Evolutionary conservation across 2,329 filamentous ascomycete species (phyloP), one percentile per base, ranked within the genome.

Genomic region (Xylariaceae sp.): DNA sequence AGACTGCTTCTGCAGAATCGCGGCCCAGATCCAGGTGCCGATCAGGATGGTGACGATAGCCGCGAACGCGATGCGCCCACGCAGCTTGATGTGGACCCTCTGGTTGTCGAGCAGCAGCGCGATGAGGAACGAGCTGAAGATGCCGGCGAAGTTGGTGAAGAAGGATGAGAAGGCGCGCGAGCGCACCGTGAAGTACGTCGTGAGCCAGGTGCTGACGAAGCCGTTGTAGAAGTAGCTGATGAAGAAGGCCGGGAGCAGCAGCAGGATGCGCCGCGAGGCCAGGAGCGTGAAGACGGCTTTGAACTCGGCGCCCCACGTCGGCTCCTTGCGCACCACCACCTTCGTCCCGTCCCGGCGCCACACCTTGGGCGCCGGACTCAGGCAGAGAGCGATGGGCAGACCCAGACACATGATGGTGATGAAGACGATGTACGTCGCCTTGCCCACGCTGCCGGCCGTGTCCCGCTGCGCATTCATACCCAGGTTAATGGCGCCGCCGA

Each of bases 401-500:
- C 69, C 70, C n/a, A 71, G 42, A 48, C 67, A 70, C 69, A 71
- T 71, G 50, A 72, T 71, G 23, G 61, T 66, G 37, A 72, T 70
- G 49, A 72, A 71, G 20, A 69, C 66, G 47, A 72, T 67, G 52
- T 70, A 71, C 9, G 68, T 69, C 2, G 64, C 63, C 7, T 61
- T 61, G 44, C 64, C 59, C 19, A 68, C 64, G 10, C 65, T 64
- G 10, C 66, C 66, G 1, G 63, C 42, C 2, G 53, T 47, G 29
- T 57, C 56, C 32, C 54, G 51, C 23, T 63, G 60, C 40, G 66
- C 66, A 59, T 81, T 82, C 9, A 82, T 63, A 0, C 74, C 80
- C 2, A 82, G 70, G 19, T 78, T 77, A 57, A 82, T 81, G 2
- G 78, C 74, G 2, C 79, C 80, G 10, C 80, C 80, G 7, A 83